phyloP scores from a whole-genome alignment of 805 yeast genomes.

The Metschnikowia borealis region DNA sequence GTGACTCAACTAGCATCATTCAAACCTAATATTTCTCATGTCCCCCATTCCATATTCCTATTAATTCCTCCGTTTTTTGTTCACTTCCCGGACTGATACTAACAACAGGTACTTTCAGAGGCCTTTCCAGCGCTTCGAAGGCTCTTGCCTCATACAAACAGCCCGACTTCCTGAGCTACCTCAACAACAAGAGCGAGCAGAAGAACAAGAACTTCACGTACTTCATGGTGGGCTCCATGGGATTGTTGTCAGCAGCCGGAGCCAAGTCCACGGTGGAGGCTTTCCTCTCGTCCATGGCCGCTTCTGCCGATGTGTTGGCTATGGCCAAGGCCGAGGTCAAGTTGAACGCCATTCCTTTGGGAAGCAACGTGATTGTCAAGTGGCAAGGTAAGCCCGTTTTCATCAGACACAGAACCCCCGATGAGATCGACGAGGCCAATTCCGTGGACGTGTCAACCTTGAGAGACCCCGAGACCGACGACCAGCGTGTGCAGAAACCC shows the following conservation, averaged over 20 bases:
- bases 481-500: slow-evolving; percentile 93
- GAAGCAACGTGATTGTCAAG: slow-evolving; percentile 96
- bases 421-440: slow-evolving; percentile 94
- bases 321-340: slow-evolving; percentile 99
- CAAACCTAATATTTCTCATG: too few relatives aligned
- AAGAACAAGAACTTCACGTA: slow-evolving; percentile 79
- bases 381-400: slow-evolving; percentile 99
- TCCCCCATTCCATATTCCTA: too few relatives aligned
- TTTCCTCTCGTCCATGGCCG: slow-evolving; percentile 89
- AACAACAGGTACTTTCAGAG: slow-evolving; percentile 40
- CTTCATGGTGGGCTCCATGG: slow-evolving; percentile 97
- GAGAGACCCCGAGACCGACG: slow-evolving; percentile 93
- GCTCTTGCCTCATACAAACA: slow-evolving; percentile 79
- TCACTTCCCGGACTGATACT: slow-evolving; percentile 9
- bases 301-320: slow-evolving; percentile 98
- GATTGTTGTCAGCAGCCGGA: slow-evolving; percentile 85
- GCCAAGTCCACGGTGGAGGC: slow-evolving; percentile 95
- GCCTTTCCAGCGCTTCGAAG: slow-evolving; percentile 47
- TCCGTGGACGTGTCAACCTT: slow-evolving; percentile 66
- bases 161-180: slow-evolving; percentile 82
- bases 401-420: slow-evolving; percentile 95
- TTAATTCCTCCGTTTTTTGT: too few relatives aligned
- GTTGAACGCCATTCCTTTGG: slow-evolving; percentile 89
- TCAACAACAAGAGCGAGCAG: slow-evolving; percentile 69
- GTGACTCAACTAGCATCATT: too few relatives aligned